Percentiles rank a stretch among this genome's conserved stretches.
These are phyloP conservation scores for Myxozyma monticola DNA, from an alignment of 805 yeast genomes.

Conservation along the genomic window DNA sequence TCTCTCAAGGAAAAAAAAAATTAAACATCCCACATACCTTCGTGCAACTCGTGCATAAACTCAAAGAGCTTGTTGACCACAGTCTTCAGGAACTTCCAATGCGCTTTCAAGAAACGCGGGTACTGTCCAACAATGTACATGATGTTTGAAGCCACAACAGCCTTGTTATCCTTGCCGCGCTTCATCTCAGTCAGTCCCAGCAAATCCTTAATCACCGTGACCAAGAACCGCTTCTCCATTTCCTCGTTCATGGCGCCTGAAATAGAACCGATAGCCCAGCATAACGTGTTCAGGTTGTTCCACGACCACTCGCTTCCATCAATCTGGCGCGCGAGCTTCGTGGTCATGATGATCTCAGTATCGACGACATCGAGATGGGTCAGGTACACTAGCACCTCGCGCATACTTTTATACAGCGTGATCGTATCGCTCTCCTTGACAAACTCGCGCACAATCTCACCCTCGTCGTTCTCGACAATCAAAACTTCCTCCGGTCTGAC, in stretches of 20 bases:
- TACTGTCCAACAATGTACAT: conserved; percentile 99
- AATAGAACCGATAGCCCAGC: conserved; percentile 99
- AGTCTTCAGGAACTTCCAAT: conserved; percentile 95
- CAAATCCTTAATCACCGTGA: conserved; percentile 87
- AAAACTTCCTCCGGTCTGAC: conserved; percentile 98
- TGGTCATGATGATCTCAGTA: conserved; percentile 91
- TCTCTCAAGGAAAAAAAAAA: background rate
- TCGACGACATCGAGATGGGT: conserved; percentile 94
- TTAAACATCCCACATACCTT: conserved; percentile 41
- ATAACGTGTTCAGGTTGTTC: conserved; percentile 93
- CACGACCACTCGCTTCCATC: conserved; percentile 99
- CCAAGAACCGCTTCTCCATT: conserved; percentile 91
- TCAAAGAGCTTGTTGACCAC: conserved; percentile 94
- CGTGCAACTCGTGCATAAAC: conserved; percentile 99
- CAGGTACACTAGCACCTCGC: conserved; percentile 91
- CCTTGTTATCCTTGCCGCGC: conserved; percentile 96
- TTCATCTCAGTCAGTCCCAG: conserved; percentile 91
- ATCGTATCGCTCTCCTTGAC: conserved; percentile 97
- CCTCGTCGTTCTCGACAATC: conserved; percentile 97
- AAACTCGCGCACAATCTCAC: conserved; percentile 96
- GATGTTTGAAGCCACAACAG: conserved; percentile 98
- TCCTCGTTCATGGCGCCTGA: conserved; percentile 99
- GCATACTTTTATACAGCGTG: conserved; percentile 89
- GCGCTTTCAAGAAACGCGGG: conserved; percentile 95
- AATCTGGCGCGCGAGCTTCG: conserved; percentile 85